Base-by-base conservation (phyloP, 257 asterid species). In the Solanum tacnaense region DNA sequence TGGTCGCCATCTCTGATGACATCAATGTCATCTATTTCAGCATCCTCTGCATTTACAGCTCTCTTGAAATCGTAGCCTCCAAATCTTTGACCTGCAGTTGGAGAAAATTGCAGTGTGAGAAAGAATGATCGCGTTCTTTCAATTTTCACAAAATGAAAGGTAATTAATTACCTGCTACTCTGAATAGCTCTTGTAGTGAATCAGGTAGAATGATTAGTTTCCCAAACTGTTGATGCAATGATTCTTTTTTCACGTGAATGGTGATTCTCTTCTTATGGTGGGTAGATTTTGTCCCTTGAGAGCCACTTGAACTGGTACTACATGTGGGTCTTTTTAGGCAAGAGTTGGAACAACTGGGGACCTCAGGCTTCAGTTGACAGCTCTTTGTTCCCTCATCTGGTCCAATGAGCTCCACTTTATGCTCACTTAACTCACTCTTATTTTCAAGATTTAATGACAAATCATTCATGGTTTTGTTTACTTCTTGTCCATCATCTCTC, bases 1-100 rank as follows among this genome's bases (percentile, higher is more conserved):
- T 95, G 98, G 87, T 96, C 99, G 20, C 98, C 98, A 84, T 96
- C 99, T 81, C 96, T 92, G 87, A 96, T 73, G 85, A 94, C 96
- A 72, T 91, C 91, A 35, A 94, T 9, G 90, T 96, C 98, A 36
- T 96, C 98, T 89, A 96, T 92, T 88, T 94, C 98, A 88, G 98
- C 98, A 81, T 92, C 89, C 87, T 96, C 98, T 68, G 92, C 93
- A 88, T 88, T 94, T 81, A 91, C 90, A 62, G 93, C 90, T 76
- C 88, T 90, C 75, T 93, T 88, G 46, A 95, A 85, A 86, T 89
- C 89, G 87, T 84, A 86, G 76, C 89, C 92, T 74, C 93, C 98
- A 87, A 93, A 94, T 89, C 94, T 94, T 88, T 94, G 81, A 91
- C 96, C 99, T 96, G 98, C 94, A 94, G 91, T 89, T 91, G 87